These are phyloP conservation scores for Starmerella vaccinii DNA, from an alignment of 805 yeast species.

Conservation along the genomic window DNA sequence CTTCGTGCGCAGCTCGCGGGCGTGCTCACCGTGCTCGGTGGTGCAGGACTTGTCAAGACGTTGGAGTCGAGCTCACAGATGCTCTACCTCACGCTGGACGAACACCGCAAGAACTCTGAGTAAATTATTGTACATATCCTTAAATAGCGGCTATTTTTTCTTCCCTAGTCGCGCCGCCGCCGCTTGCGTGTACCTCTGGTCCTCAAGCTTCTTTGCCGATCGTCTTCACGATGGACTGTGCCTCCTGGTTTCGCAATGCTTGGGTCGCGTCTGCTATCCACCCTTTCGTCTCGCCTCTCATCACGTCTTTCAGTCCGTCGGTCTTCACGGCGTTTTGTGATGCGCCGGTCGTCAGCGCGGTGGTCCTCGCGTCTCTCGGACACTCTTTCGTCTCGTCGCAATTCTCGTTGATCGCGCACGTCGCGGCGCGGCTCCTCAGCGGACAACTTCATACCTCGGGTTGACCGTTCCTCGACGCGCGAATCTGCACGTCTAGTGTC, in stretches of 20 bases:
- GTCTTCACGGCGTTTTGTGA: neutral
- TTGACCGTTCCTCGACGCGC: neutral
- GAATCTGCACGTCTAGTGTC: neutral
- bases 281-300: neutral
- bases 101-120: slow-evolving; percentile 38
- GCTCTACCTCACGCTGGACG: slow-evolving; percentile 65
- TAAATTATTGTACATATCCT: neutral
- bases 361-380: neutral
- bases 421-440: neutral
- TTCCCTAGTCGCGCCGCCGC: slow-evolving; percentile 1
- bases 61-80: slow-evolving; percentile 57
- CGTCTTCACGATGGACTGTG: slow-evolving; percentile 3
- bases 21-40: slow-evolving; percentile 70
- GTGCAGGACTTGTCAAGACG: slow-evolving; percentile 79
- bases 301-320: slow-evolving; percentile 7
- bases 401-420: neutral
- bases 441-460: neutral
- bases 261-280: too few species aligned
- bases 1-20: slow-evolving; percentile 78
- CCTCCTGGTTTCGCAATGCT: too few species aligned
- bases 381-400: neutral
- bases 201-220: neutral
- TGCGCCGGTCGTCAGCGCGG: neutral
- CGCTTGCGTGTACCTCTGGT: slow-evolving; percentile 1
- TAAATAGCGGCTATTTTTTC: too few species aligned